Conservation (phyloP, 257 asterid genomes). For the Gentiana straminea region DNA sequence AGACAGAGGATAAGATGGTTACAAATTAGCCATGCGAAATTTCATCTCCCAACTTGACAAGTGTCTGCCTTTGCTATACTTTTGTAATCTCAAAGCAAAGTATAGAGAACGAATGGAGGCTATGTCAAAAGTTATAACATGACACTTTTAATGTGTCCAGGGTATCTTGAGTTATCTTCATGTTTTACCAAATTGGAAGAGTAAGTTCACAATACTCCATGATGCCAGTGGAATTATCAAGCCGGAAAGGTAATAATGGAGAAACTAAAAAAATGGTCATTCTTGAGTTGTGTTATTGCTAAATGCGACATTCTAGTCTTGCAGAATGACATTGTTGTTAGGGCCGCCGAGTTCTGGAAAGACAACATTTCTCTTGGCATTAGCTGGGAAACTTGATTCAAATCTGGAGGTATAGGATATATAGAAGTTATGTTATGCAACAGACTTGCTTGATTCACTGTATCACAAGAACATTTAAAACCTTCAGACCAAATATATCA, state of each 20-base stretch:
- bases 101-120: no score
- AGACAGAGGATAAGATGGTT: no score
- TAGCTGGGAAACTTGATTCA: conserved; percentile 44
- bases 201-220: conserved; percentile 34
- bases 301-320: neutral
- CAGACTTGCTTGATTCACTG: no score
- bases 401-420: conserved; percentile 23
- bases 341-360: conserved; percentile 53
- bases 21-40: no score
- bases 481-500: neutral
- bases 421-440: neutral
- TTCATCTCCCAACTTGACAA: no score
- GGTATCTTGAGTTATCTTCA: conserved; percentile 34
- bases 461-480: no score
- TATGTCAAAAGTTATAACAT: neutral
- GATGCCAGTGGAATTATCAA: conserved; percentile 54
- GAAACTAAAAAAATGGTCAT: neutral
- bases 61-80: no score
- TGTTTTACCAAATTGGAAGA: conserved; percentile 42
- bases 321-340: conserved; percentile 42
- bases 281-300: neutral
- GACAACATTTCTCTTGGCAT: conserved; percentile 40
- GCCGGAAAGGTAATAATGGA: conserved; percentile 43
- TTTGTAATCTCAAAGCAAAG: no score
- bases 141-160: conserved; percentile 16